Evolutionary conservation across 306 rosid species (phyloP).

Genomic region (Malus sieversii): DNA sequence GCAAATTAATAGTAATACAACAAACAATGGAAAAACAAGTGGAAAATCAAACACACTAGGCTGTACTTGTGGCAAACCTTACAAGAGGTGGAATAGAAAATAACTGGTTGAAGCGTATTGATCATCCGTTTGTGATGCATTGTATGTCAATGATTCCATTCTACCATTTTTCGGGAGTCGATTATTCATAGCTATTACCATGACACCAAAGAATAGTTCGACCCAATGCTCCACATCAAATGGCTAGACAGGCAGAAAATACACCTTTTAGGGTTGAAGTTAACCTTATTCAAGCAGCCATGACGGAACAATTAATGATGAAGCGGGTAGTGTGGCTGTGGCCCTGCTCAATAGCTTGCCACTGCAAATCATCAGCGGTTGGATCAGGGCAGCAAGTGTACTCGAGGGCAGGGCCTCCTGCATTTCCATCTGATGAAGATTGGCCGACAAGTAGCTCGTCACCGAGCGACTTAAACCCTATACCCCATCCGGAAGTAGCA

Average conservation of each 20-base stretch:
- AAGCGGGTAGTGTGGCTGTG: constrained; percentile 42
- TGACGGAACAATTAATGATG: constrained; percentile 68
- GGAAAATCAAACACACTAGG: not conserved
- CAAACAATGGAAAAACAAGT: not conserved
- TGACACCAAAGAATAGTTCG: too few relatives aligned
- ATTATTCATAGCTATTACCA: too few relatives aligned
- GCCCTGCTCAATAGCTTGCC: constrained; percentile 52
- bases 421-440: constrained; percentile 25
- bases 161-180: too few relatives aligned
- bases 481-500: constrained; percentile 65
- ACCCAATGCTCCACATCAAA: not conserved
- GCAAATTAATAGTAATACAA: not conserved
- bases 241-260: not conserved
- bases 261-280: not conserved
- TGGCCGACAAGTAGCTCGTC: constrained; percentile 69
- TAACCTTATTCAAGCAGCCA: constrained; percentile 42
- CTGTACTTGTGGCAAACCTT: not conserved
- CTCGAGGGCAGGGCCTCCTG: constrained; percentile 23
- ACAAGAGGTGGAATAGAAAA: too few relatives aligned
- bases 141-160: too few relatives aligned
- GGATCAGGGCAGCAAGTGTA: constrained; percentile 66
- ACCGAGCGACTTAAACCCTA: constrained; percentile 74
- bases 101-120: too few relatives aligned
- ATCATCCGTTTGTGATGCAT: too few relatives aligned
- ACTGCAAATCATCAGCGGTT: constrained; percentile 31